These are phyloP conservation scores for Ascochyta fabae DNA, from an alignment of 2,329 filamentous ascomycete genomes.

Conservation along the genomic window DNA sequence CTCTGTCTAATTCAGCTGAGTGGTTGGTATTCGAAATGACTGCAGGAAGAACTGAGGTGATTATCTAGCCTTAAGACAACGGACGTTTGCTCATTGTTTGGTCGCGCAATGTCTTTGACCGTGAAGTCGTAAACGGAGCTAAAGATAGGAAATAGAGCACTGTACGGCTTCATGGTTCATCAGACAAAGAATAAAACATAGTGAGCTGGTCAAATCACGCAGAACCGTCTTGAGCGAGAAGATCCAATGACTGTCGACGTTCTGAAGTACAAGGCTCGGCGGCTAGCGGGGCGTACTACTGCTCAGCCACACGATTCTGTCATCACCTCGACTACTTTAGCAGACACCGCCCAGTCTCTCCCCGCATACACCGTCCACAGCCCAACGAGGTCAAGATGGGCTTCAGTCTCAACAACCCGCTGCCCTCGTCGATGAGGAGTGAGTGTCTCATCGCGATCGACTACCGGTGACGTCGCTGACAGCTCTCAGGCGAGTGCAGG, in stretches of 20 bases:
- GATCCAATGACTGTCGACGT: too few species aligned
- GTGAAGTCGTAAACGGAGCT: background rate
- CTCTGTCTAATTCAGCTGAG: too few species aligned
- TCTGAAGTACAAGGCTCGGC: conserved; percentile 9
- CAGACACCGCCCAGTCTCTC: conserved; percentile 2
- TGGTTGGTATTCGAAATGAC: too few species aligned
- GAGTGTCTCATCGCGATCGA: conserved; percentile 35
- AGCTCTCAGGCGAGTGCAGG: conserved; percentile 83
- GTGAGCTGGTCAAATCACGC: too few species aligned
- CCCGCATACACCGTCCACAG: background rate
- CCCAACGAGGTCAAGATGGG: conserved; percentile 45
- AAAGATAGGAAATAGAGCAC: too few species aligned
- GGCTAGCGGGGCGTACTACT: conserved; percentile 7
- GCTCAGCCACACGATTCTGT: conserved; percentile 18
- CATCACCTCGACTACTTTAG: background rate
- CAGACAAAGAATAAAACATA: too few species aligned
- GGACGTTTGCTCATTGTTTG: background rate
- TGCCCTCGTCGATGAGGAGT: conserved; percentile 62
- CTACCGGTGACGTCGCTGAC: conserved; percentile 44
- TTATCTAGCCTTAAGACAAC: background rate
- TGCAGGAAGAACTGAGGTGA: too few species aligned
- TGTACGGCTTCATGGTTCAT: too few species aligned
- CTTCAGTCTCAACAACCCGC: conserved; percentile 60
- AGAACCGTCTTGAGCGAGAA: too few species aligned
- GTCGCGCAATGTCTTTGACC: background rate